These are phyloP conservation scores for Coemansia reversa DNA, from an alignment of 192 early-diverging fungal species.

Conservation along the genomic window DNA sequence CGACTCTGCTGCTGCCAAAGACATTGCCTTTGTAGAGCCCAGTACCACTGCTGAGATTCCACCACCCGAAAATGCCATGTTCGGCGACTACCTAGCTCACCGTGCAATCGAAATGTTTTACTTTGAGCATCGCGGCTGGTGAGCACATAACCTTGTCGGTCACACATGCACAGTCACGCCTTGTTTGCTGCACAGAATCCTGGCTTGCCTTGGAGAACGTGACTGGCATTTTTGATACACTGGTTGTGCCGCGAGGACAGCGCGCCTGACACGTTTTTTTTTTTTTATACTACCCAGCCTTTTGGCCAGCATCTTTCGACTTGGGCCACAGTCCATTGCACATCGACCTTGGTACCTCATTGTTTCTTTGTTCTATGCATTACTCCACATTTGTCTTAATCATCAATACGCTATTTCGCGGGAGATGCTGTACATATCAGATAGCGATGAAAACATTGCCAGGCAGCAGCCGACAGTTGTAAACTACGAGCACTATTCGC, in stretches of 20 bases:
- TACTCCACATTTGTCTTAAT: too few relatives aligned
- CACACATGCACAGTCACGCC: conserved; percentile 7
- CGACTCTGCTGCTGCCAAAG: neutral
- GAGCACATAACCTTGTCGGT: neutral
- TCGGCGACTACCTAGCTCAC: conserved; percentile 48
- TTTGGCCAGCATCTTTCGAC: too few relatives aligned
- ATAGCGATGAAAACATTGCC: neutral
- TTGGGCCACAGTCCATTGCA: too few relatives aligned
- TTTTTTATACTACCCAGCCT: too few relatives aligned
- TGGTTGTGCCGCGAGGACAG: too few relatives aligned
- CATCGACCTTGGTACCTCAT: too few relatives aligned
- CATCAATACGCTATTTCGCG: too few relatives aligned
- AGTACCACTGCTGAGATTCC: conserved; percentile 3
- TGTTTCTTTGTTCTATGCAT: too few relatives aligned
- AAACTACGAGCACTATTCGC: conserved; percentile 5
- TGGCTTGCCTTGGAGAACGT: too few relatives aligned
- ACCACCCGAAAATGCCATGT: conserved; percentile 3
- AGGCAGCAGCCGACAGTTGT: neutral
- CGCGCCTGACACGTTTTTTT: too few relatives aligned
- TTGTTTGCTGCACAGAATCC: neutral
- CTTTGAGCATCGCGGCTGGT: conserved; percentile 55
- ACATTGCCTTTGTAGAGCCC: neutral
- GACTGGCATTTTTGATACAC: too few relatives aligned
- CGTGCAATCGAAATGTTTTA: conserved; percentile 54
- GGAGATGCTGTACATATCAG: conserved; percentile 5